Evolutionary conservation across 1,284 basidiomycete genomes (phyloP), one percentile per base, ranked within the genome.

Genomic region (Veloporphyrellus conicus): DNA sequence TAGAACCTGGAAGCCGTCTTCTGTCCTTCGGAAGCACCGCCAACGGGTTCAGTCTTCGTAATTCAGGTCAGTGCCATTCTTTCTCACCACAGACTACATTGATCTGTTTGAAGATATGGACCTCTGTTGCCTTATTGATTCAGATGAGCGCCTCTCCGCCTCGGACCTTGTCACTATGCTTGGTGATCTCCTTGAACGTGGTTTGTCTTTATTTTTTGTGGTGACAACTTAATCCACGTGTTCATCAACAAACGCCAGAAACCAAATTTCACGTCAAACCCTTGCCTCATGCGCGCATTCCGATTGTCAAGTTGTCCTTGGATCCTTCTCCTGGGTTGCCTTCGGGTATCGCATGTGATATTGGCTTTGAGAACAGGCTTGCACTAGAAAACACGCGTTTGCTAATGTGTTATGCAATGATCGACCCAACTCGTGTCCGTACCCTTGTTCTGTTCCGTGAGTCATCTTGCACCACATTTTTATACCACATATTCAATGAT

Each of bases 181-280:
- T 36, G 93, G 93, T 37, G 87, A 93, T 69, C 76, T 98, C 43
- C 84, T 99, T 22, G 90, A 96, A 70, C 79, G 93, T 68, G 90
- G 92, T 93, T 15, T 3, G 67, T 68, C 42, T 72, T 37, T 19
- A 20, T 55, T 48, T 51, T n/a, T 47, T 25, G 22, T 37, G 32
- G 20, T 43, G 44, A 50, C 23, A 8, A n/a, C 14, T 28, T 40
- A 11, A 28, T 41, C 40, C 12, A 25, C 31, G 3, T 47, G 43
- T 43, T 58, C 48, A 57, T 44, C 32, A 6, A 27, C 32, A 28
- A n/a, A 10, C 19, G 6, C 37, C 36, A 87, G 94, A 98, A 74
- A 98, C 95, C 36, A 94, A 96, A 69, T 98, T 98, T 67, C 88
- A 87, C 63, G 93, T 99, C 71, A 97, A 98, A 70, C 89, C 93